These are phyloP conservation scores for Psidium guajava DNA, from an alignment of 345 rosid species.

Conservation along the genomic window DNA sequence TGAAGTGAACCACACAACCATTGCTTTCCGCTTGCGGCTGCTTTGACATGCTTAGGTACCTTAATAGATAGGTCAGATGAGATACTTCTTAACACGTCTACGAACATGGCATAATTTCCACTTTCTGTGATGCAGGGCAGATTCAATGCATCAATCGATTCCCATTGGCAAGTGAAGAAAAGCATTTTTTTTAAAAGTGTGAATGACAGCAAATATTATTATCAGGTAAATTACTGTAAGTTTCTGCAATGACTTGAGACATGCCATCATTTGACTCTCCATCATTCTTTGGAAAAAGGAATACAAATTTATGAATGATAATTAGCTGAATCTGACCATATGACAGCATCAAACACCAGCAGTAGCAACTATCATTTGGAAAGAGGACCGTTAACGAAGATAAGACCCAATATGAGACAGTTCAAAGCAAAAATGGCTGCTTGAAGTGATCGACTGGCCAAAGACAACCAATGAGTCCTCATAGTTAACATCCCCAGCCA, in stretches of 20 bases:
- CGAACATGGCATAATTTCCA: background rate
- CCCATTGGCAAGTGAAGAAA: background rate
- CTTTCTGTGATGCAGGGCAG: background rate
- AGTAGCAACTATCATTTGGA: background rate
- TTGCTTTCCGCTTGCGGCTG: background rate
- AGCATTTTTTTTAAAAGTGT: background rate
- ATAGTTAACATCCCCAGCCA: background rate
- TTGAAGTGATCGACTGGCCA: background rate
- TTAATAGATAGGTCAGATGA: background rate
- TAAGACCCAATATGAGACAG: background rate
- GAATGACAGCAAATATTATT: background rate
- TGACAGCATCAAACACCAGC: background rate
- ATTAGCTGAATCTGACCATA: background rate
- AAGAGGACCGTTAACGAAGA: background rate
- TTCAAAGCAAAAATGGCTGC: background rate
- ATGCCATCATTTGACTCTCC: background rate
- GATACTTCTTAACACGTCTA: background rate
- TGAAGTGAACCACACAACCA: background rate
- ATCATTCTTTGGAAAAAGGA: background rate
- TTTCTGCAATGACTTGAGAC: background rate
- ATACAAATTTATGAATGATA: background rate
- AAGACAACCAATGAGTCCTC: background rate
- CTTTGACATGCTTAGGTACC: background rate
- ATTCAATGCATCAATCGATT: background rate
- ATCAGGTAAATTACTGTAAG: background rate